A percentile compares a stretch with the other conserved stretches of the same genome.
phyloP scores from a whole-genome alignment of 129 eudicot genomes.

The Glebionis coronaria region DNA sequence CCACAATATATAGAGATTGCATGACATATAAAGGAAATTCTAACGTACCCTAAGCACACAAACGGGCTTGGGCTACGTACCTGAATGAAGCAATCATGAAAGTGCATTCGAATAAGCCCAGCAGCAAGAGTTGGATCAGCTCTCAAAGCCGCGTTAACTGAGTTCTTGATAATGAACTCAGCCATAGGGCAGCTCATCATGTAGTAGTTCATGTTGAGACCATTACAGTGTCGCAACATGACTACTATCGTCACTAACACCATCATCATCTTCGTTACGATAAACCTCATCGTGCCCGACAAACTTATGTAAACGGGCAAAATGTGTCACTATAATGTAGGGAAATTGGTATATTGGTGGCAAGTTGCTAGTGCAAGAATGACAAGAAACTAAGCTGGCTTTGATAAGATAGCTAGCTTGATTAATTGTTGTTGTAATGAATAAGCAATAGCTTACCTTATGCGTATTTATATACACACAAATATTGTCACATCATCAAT shows the following conservation, averaged over 20 bases:
- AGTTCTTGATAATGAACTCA: slow-evolving; percentile 47
- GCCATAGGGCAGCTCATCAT: slow-evolving; percentile 59
- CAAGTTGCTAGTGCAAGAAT: slow-evolving; percentile 8
- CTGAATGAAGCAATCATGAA: slow-evolving; percentile 92
- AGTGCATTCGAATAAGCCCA: slow-evolving; percentile 84
- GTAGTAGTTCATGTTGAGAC: slow-evolving; percentile 65
- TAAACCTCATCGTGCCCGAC: slow-evolving; percentile 13
- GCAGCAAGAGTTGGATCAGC: slow-evolving; percentile 85
- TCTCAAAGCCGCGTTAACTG: slow-evolving; percentile 63
- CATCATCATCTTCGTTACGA: neutral
- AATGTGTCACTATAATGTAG: neutral
- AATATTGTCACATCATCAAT: slow-evolving; percentile 26
- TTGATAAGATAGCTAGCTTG: slow-evolving; percentile 13
- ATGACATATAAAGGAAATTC: too few relatives aligned
- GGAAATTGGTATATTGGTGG: slow-evolving; percentile 8
- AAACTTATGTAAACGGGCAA: neutral
- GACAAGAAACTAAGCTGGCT: slow-evolving; percentile 23
- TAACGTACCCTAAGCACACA: too few relatives aligned
- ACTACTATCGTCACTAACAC: neutral
- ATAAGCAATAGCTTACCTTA: slow-evolving; percentile 20
- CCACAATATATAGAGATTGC: too few relatives aligned
- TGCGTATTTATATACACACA: slow-evolving; percentile 9
- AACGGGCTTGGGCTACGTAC: slow-evolving; percentile 24
- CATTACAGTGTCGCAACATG: slow-evolving; percentile 27
- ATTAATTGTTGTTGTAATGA: slow-evolving; percentile 31